Conservation (phyloP, 2,329 filamentous ascomycete genomes). For the Hypoxylon sp. region DNA sequence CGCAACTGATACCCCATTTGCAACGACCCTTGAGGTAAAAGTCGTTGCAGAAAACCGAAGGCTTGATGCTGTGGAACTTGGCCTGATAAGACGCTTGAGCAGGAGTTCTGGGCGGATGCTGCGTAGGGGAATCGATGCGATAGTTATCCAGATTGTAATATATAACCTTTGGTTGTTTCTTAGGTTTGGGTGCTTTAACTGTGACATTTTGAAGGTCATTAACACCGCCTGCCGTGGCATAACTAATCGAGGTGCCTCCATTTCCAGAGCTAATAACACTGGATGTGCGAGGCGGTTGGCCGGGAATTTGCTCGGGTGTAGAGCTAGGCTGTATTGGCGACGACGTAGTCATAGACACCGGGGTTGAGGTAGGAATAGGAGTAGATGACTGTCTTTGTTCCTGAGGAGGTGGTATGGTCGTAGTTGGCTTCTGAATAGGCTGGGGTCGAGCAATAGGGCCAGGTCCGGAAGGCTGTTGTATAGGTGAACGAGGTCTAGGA, state of each 20-base stretch:
- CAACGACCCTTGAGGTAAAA: slow-evolving; percentile 54
- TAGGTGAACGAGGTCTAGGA: slow-evolving; percentile 45
- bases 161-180: slow-evolving; percentile 53
- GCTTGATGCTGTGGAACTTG: slow-evolving; percentile 53
- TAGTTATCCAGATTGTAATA: slow-evolving; percentile 52
- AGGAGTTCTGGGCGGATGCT: slow-evolving; percentile 52
- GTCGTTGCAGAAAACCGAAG: slow-evolving; percentile 55
- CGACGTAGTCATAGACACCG: slow-evolving; percentile 28
- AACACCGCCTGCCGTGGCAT: slow-evolving; percentile 54
- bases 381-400: slow-evolving; percentile 34
- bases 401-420: slow-evolving; percentile 40
- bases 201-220: slow-evolving; percentile 54
- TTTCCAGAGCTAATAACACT: slow-evolving; percentile 55
- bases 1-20: slow-evolving; percentile 51
- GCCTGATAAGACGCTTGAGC: slow-evolving; percentile 53
- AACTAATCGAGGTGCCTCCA: slow-evolving; percentile 56
- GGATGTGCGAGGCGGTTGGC: slow-evolving; percentile 41
- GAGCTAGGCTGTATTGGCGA: slow-evolving; percentile 36
- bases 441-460: slow-evolving; percentile 50
- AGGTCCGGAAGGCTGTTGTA: slow-evolving; percentile 35
- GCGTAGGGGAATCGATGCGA: slow-evolving; percentile 53
- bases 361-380: slow-evolving; percentile 28
- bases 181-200: slow-evolving; percentile 53
- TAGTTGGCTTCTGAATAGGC: slow-evolving; percentile 36
- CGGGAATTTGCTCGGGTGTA: slow-evolving; percentile 33